Evolutionary conservation across 208 protist genomes (phyloP), one percentile per base, ranked within the genome.

Genomic region (Trypanosoma conorhini): DNA sequence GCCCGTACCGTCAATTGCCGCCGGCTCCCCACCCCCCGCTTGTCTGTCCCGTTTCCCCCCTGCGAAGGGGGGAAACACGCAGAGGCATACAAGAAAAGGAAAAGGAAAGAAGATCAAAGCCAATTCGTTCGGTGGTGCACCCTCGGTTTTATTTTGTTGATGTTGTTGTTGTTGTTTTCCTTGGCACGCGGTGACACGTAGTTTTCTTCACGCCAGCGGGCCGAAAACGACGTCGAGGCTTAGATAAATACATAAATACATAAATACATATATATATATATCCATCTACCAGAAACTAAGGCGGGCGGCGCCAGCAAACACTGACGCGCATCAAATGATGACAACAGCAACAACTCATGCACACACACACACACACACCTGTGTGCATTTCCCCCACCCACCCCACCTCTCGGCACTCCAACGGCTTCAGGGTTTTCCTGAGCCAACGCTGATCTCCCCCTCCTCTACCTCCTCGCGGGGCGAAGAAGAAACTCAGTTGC

Each of bases 241-340:
- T 9, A 0, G 3, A 54, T 12, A 9, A 21, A 48, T 19, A 48
- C 42, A 15, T 8, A 48, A 15, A 48, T 19, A 48, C 8, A 48
- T 48, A 56, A 56, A 56, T 56, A 56, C 22, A 56, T 56, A n/a
- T n/a, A 64, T 62, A 62, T 62, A 35, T 35, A 44, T 38, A 44
- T 62, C 12, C 38, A 44, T 42, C n/a, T n/a, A n/a, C n/a, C n/a
- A n/a, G n/a, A n/a, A 17, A 62, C 33, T 5, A 10, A 2, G 9
- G 42, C 42, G 15, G 42, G 9, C 15, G 42, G 42, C 42, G 42
- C 42, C 42, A 21, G 15, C 15, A 46, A 46, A 3, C 42, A 46
- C 42, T 12, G 42, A 3, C 15, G 42, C 9, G 9, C 17, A 46
- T 46, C 42, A 10, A 46, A 46, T 46, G 5, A 46, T 46, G 1